Evolutionary conservation across 225 moss, liverwort and hornwort species (phyloP), one percentile per base, ranked within the genome.

Genomic region (Sphagnum tenellum): DNA sequence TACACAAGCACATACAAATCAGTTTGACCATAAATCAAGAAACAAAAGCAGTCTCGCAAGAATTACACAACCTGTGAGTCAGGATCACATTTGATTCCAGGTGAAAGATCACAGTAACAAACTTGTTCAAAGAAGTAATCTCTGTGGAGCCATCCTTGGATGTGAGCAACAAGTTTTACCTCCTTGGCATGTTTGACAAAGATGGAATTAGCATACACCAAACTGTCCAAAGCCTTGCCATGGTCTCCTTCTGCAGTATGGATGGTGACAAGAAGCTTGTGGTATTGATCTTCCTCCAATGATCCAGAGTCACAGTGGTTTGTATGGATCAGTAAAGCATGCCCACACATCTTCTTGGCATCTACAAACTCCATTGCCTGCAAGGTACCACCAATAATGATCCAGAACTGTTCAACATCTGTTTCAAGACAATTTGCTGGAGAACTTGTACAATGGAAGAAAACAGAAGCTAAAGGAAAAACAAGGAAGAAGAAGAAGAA

Each of bases 311-410:
- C 75, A 45, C 75, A 64, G 73, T 87, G 74, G 58, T 84, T 74
- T 1, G 83, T 82, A 61, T 90, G 95, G 62, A 92, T 92, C 63
- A 66, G 66, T 11, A 96, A 65, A 29, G 92, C 79, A 13, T 86
- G 72, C 72, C 84, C 84, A 65, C 95, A 96, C 13, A 96, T 72
- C 75, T 77, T 71, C 67, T 79, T 76, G 1, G 95, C 95, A 77
- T 96, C 92, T 3, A 78, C 78, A 45, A 92, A 92, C 69, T 96
- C 86, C 85, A 96, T 66, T 2, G 86, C 95, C 92, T 96, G 94
- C 69, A 73, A 7, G 12, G n/a, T 8, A 60, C 5, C 45, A 14
- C 45, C 60, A 6, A 60, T 6, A 12, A 60, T 6, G 60, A 14
- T 5, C 60, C 7, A 45, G 45, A 60, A 12, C 60, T 5, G 60